Percentiles rank a stretch among this genome's conserved stretches.
Conservation (phyloP, 495 filamentous ascomycete species). For the Neurospora sp. region DNA sequence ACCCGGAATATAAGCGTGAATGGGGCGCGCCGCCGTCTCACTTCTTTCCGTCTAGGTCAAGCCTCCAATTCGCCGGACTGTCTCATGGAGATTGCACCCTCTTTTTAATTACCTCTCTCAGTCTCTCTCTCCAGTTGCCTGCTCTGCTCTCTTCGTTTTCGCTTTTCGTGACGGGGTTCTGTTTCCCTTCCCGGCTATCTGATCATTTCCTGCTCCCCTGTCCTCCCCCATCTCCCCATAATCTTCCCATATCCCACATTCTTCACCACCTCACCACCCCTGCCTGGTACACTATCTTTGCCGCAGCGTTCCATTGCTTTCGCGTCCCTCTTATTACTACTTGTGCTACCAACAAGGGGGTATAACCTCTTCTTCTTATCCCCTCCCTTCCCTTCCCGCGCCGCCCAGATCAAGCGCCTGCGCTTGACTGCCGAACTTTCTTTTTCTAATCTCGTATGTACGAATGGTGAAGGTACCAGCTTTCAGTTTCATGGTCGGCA, state of each 20-base stretch:
- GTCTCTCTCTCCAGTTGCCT: not conserved
- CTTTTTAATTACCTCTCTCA: not conserved
- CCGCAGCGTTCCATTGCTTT: constrained; percentile 1
- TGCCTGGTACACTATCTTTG: not conserved
- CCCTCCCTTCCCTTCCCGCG: not conserved
- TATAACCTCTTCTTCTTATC: not conserved
- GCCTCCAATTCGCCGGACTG: not conserved
- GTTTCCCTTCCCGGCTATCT: constrained; percentile 11
- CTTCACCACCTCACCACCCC: not conserved
- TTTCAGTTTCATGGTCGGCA: not conserved
- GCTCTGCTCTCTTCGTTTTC: constrained; percentile 32
- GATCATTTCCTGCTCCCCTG: constrained; percentile 39
- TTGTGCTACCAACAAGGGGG: not conserved
- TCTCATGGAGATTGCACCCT: not conserved
- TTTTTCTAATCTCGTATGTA: not conserved
- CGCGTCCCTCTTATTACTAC: not conserved
- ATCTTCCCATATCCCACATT: not conserved
- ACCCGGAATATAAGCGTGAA: not conserved
- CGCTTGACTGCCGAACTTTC: constrained; percentile 1
- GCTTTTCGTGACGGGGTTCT: constrained; percentile 21
- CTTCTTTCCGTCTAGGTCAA: not conserved
- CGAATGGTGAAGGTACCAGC: not conserved
- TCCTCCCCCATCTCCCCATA: constrained; percentile 33
- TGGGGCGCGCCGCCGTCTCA: not conserved
- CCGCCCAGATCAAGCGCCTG: not conserved